These are phyloP conservation scores for Cinchona pubescens DNA, from an alignment of 257 asterid genomes.

Conservation along the genomic window DNA sequence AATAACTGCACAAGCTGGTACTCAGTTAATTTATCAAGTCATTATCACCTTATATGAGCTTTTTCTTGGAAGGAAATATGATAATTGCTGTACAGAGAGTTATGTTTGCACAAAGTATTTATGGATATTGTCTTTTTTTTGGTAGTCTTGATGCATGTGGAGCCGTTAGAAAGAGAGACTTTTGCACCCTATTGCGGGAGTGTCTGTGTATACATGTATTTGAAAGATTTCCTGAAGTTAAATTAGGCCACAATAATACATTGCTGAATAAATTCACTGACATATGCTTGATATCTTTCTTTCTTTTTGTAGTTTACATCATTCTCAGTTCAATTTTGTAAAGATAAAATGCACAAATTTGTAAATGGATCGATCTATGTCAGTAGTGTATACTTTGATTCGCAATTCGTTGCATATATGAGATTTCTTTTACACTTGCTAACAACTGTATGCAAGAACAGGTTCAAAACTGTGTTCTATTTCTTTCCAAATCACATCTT, in stretches of 20 bases:
- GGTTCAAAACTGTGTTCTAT: background rate
- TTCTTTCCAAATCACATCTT: constrained; percentile 5
- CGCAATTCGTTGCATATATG: background rate
- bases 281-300: background rate
- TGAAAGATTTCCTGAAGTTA: background rate
- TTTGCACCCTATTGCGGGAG: background rate
- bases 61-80: background rate
- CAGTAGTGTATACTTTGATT: no score
- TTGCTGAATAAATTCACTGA: background rate
- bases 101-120: background rate
- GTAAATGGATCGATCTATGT: background rate
- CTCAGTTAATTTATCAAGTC: background rate
- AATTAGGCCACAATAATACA: background rate
- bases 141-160: background rate
- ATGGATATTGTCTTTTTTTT: background rate
- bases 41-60: background rate
- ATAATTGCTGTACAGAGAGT: background rate
- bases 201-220: background rate
- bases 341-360: background rate
- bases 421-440: constrained; percentile 2
- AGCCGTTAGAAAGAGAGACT: background rate
- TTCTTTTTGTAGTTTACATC: background rate
- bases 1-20: background rate
- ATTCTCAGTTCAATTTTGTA: background rate
- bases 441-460: background rate